A percentile compares a stretch with the other conserved stretches of the same genome.
These are phyloP conservation scores for Aspergillus sp. DNA, from an alignment of 2,329 filamentous ascomycete genomes.

Conservation along the genomic window DNA sequence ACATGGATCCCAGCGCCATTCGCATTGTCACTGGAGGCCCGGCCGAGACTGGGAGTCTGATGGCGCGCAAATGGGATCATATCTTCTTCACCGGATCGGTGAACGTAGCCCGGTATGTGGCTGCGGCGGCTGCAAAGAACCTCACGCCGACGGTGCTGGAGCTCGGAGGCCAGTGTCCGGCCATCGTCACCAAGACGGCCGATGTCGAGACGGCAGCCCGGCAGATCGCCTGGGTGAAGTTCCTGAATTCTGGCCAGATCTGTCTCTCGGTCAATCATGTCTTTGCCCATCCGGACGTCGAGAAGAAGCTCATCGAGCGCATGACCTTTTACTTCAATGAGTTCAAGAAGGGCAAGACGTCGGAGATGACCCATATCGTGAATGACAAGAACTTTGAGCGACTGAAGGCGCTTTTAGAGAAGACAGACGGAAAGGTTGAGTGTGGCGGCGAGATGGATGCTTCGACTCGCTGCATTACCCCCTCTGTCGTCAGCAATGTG, in stretches of 20 bases:
- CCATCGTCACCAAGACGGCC: constrained; percentile 42
- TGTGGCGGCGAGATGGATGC: constrained; percentile 35
- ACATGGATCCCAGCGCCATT: constrained; percentile 43
- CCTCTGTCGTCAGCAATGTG: constrained; percentile 42
- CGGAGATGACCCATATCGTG: constrained; percentile 35
- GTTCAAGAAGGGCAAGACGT: constrained; percentile 24
- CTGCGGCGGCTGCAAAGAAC: constrained; percentile 43
- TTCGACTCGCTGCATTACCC: constrained; percentile 31
- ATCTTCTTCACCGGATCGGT: constrained; percentile 49
- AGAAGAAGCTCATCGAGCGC: constrained; percentile 36
- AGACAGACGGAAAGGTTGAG: constrained; percentile 38
- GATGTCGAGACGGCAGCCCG: constrained; percentile 46
- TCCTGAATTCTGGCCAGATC: constrained; percentile 45
- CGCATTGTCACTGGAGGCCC: constrained; percentile 37
- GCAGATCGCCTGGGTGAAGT: constrained; percentile 45
- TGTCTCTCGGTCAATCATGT: constrained; percentile 46
- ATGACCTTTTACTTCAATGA: constrained; percentile 35
- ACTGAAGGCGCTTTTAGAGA: constrained; percentile 35
- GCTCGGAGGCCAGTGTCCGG: constrained; percentile 48
- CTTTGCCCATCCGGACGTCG: constrained; percentile 42
- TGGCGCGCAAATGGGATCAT: constrained; percentile 42
- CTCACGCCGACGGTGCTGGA: constrained; percentile 48
- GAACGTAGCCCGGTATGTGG: constrained; percentile 38
- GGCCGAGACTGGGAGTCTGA: constrained; percentile 35
- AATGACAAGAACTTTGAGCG: constrained; percentile 46